Evolutionary conservation across 352 stramenopile species (phyloP), one percentile per base, ranked within the genome.

Genomic region (Globisporangium acanthophoron): DNA sequence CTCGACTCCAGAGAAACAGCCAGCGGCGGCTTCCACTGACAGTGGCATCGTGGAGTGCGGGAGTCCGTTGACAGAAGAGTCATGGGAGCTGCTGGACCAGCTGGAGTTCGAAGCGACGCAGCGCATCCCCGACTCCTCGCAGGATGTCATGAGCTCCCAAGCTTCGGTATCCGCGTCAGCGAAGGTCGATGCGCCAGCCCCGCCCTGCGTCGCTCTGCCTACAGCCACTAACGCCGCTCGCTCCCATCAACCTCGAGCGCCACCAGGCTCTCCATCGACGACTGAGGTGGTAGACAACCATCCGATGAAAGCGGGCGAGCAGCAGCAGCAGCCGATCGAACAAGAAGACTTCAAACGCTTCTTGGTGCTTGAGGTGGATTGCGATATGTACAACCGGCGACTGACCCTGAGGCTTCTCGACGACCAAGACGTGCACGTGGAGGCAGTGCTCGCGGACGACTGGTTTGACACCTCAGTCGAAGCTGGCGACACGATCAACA

Each of bases 391-490:
- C 64, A 63, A 82, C 44, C 80, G 80, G 16, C 70, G 69, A n/a
- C 63, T 87, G 11, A 52, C 75, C 12, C 64, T 93, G 53, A 68
- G 72, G 16, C 62, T 88, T n/a, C 57, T 94, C 52, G 80, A 90
- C 66, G 75, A 88, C 44, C 64, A 81, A 43, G 82, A 92, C 43
- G 54, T 64, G 35, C 73, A 89, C 31, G 57, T 90, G 24, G 69
- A 89, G 52, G 72, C 80, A 21, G 51, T 85, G 27, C 62, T 94
- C 29, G 58, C 47, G 41, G 80, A 87, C 15, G 80, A 89, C 60
- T 94, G 85, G 85, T 94, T 83, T 74, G 80, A 92, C 35, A 78
- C 78, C n/a, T 54, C 57, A 50, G 58, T 92, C 20, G 71, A 88
- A 64, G 80, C 79, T 44, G 85, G 85, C 3, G 85, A 92, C 59